phyloP scores from a whole-genome alignment of 208 protist species.

The Phytomonas serpens region DNA sequence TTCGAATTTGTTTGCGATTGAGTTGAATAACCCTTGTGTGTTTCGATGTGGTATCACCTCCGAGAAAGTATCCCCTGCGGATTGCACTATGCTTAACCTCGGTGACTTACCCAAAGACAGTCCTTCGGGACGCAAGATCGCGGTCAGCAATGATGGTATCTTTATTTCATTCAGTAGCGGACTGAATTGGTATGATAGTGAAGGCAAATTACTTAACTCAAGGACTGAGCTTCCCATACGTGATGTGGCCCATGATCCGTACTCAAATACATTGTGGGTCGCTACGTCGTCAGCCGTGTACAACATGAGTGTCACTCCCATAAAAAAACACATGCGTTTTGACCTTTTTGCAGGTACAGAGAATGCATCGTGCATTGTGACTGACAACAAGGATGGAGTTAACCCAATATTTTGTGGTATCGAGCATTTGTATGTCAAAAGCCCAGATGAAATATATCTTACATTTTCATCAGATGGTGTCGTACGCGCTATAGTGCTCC shows the following conservation, averaged over 20 bases:
- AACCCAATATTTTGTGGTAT: conserved; percentile 30
- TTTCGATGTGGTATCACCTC: not conserved
- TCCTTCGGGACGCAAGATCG: conserved; percentile 5
- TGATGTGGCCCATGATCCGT: not conserved
- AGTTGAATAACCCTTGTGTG: not conserved
- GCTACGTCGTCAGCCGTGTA: conserved; percentile 18
- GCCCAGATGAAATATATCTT: conserved; percentile 39
- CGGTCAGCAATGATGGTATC: conserved; percentile 17
- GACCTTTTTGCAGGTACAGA: conserved; percentile 22
- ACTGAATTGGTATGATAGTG: conserved; percentile 17
- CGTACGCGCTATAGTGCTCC: conserved; percentile 30
- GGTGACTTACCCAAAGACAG: not conserved
- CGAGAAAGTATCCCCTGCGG: not conserved
- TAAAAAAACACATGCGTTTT: conserved; percentile 9
- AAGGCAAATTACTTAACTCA: not conserved
- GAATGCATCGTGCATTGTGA: not conserved
- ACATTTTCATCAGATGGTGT: conserved; percentile 14
- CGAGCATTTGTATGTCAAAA: conserved; percentile 28
- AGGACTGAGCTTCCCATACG: not conserved
- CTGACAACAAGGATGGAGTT: conserved; percentile 20
- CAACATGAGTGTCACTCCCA: conserved; percentile 11
- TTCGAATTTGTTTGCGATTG: not conserved
- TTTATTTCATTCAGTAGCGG: conserved; percentile 16
- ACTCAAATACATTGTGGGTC: conserved; percentile 4
- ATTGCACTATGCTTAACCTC: not conserved